Conservation (phyloP, 176 grass and related monocot genomes). For the Juncus inflexus region DNA sequence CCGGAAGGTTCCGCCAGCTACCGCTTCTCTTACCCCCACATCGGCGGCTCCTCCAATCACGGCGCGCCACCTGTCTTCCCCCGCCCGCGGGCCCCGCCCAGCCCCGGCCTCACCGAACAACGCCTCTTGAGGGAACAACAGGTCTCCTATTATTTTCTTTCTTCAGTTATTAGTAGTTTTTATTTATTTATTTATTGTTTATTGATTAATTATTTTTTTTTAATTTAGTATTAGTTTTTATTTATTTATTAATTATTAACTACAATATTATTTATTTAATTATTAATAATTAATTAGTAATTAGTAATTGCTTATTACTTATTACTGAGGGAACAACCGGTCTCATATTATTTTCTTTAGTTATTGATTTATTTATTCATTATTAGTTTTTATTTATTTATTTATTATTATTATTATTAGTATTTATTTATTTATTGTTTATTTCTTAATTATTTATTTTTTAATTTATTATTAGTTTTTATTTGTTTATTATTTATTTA, state of each 20-base stretch:
- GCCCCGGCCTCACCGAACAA: constrained; percentile 67
- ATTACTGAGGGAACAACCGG: not conserved
- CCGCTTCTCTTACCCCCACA: constrained; percentile 62
- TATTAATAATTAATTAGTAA: not conserved
- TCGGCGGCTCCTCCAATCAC: constrained; percentile 3
- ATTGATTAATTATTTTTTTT: no score
- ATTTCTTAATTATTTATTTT: no score
- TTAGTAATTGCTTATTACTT: not conserved
- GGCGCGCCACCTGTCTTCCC: constrained; percentile 30
- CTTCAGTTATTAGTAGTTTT: no score
- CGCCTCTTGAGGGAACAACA: constrained; percentile 91
- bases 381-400: no score
- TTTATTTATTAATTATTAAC: not conserved
- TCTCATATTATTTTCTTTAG: not conserved
- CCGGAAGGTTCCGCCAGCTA: constrained; percentile 48
- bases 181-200: not conserved
- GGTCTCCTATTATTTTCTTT: constrained; percentile 28
- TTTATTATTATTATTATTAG: no score
- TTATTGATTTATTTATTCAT: no score
- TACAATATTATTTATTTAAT: constrained; percentile 1
- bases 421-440: no score
- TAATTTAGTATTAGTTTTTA: constrained; percentile 2
- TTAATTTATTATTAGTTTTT: no score
- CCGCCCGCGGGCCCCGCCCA: constrained; percentile 39
- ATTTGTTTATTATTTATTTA: no score